Percentiles rank a stretch among this genome's conserved stretches.
Evolutionary conservation across 495 filamentous ascomycete species (phyloP).

Genomic region (Penicillium samsonianum): DNA sequence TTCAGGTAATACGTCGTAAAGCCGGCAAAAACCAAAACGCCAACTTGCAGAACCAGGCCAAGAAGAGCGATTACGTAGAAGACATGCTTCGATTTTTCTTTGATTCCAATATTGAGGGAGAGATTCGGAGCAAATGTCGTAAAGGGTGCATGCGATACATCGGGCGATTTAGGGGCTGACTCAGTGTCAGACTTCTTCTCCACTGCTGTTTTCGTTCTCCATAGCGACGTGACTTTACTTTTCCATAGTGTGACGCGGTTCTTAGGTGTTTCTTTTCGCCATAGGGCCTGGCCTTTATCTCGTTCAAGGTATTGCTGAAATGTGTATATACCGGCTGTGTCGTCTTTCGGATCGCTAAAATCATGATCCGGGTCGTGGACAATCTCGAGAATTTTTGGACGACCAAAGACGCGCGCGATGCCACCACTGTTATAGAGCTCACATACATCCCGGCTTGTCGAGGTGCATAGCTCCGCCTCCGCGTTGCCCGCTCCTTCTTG

Average conservation of each 20-base stretch:
- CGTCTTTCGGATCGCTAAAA: neutral
- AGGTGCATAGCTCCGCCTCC: slow-evolving; percentile 2
- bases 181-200: no score
- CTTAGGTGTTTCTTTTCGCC: neutral
- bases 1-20: neutral
- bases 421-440: slow-evolving; percentile 5
- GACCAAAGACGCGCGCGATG: neutral
- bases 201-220: no score
- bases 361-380: neutral
- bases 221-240: no score
- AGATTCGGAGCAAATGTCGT: slow-evolving; percentile 2
- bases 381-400: neutral
- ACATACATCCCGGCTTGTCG: slow-evolving; percentile 4
- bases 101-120: slow-evolving; percentile 5
- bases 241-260: neutral
- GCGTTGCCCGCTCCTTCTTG: slow-evolving; percentile 8
- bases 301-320: neutral
- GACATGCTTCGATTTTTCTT: neutral
- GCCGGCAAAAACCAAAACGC: slow-evolving; percentile 1
- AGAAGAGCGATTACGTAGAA: neutral
- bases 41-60: neutral
- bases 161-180: no score
- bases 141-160: neutral
- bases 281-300: neutral
- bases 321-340: slow-evolving; percentile 3